Percentiles rank a stretch among this genome's conserved stretches.
Conservation (phyloP, 257 asterid genomes). For the Nicotiana noctiflora region DNA sequence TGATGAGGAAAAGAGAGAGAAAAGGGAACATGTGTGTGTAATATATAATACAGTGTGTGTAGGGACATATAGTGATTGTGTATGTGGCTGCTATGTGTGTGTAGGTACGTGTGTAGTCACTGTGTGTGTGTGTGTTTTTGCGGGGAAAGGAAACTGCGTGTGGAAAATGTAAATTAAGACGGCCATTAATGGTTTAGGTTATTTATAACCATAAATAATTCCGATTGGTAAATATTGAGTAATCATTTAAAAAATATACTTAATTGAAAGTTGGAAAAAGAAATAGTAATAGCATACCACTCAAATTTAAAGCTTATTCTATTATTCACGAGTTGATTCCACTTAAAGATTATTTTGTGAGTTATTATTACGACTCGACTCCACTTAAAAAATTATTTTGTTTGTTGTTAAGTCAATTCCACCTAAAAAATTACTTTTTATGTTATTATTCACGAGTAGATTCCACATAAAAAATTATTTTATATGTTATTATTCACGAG, state of each 20-base stretch:
- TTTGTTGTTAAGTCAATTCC: too few relatives aligned
- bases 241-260: background rate
- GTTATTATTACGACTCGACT: too few relatives aligned
- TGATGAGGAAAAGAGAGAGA: background rate
- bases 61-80: background rate
- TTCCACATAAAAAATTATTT: too few relatives aligned
- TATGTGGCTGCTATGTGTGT: slow-evolving; percentile 3
- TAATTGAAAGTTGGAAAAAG: background rate
- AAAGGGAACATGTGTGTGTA: background rate
- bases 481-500: too few relatives aligned
- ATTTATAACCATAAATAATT: background rate
- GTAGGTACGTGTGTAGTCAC: background rate
- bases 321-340: too few relatives aligned
- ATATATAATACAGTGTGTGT: background rate
- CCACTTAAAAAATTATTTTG: too few relatives aligned
- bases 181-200: background rate
- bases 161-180: background rate
- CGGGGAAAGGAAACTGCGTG: background rate
- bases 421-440: too few relatives aligned
- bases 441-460: too few relatives aligned
- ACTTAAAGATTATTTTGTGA: too few relatives aligned
- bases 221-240: background rate
- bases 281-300: too few relatives aligned
- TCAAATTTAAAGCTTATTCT: background rate
- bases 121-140: background rate